Percentiles rank a stretch among this genome's conserved stretches.
Evolutionary conservation across 164 flowering plant species (phyloP).

Genomic region (Tetrastigma voinierianum): DNA sequence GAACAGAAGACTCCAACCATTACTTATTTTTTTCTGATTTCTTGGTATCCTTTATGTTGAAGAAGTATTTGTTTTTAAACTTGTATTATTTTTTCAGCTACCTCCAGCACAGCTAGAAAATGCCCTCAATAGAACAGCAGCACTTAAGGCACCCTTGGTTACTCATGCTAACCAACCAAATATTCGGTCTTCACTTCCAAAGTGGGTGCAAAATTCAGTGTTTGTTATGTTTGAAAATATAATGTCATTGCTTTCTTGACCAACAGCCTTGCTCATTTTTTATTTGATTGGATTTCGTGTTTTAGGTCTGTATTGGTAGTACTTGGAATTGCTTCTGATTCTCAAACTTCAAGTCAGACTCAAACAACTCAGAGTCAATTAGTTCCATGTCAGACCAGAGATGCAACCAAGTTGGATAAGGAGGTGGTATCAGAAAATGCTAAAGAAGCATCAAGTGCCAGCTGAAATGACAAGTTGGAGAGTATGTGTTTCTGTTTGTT

Average conservation of each 20-base stretch:
- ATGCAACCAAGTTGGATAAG: slow-evolving; percentile 39
- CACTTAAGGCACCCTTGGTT: slow-evolving; percentile 68
- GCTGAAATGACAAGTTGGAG: slow-evolving; percentile 17
- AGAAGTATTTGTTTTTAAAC: not conserved
- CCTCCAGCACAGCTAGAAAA: slow-evolving; percentile 88
- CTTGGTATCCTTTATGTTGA: too few relatives aligned
- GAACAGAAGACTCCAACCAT: not conserved
- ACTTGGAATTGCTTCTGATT: slow-evolving; percentile 65
- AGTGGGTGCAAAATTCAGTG: slow-evolving; percentile 34
- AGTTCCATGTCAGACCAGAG: slow-evolving; percentile 36
- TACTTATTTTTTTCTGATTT: too few relatives aligned
- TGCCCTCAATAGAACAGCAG: slow-evolving; percentile 69
- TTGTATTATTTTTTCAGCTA: slow-evolving; percentile 45
- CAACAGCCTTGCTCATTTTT: not conserved
- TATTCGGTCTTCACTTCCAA: slow-evolving; percentile 71
- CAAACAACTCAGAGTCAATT: slow-evolving; percentile 39
- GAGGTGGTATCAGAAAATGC: slow-evolving; percentile 44
- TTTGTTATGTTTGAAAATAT: not conserved
- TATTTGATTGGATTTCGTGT: not conserved
- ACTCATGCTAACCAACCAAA: slow-evolving; percentile 81
- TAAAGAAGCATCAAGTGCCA: slow-evolving; percentile 50
- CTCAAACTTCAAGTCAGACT: slow-evolving; percentile 49
- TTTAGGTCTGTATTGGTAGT: slow-evolving; percentile 70
- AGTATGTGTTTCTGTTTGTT: not conserved
- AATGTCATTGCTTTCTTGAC: not conserved